A percentile compares a stretch with the other conserved stretches of the same genome.
phyloP scores from a whole-genome alignment of 805 yeast species.

The Pichia nanzhaoensis region DNA sequence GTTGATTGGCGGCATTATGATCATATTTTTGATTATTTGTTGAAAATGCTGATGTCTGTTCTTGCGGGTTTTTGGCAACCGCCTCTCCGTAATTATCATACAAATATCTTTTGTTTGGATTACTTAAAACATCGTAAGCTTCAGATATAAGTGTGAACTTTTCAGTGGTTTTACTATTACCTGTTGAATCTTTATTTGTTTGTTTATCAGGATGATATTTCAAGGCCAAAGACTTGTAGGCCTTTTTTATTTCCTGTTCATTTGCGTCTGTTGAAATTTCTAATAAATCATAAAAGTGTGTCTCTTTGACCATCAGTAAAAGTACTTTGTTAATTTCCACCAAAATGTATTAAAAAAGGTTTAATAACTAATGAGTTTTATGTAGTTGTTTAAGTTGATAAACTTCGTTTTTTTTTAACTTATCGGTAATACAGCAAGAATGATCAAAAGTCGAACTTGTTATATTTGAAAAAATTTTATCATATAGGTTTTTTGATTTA shows the following conservation, averaged over 20 bases:
- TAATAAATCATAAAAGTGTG: conserved; percentile 65
- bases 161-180: conserved; percentile 33
- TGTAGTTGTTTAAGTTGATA: too few species aligned
- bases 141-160: conserved; percentile 55
- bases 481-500: too few species aligned
- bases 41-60: conserved; percentile 4
- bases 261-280: conserved; percentile 62
- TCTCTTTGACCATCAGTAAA: conserved; percentile 57
- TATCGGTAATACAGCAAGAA: too few species aligned
- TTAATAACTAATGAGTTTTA: too few species aligned
- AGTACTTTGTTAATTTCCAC: not conserved
- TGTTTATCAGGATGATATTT: conserved; percentile 84
- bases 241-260: conserved; percentile 65
- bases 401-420: too few species aligned
- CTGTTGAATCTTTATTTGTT: conserved; percentile 20
- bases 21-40: conserved; percentile 5
- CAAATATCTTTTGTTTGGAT: conserved; percentile 36
- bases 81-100: conserved; percentile 50
- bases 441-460: too few species aligned
- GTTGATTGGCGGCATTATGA: not conserved
- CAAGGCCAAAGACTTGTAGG: conserved; percentile 77
- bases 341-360: too few species aligned
- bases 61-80: conserved; percentile 27
- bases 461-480: too few species aligned
- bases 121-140: conserved; percentile 60